phyloP scores from a whole-genome alignment of 2,329 filamentous ascomycete species.

The Apiospora pterosperma region DNA sequence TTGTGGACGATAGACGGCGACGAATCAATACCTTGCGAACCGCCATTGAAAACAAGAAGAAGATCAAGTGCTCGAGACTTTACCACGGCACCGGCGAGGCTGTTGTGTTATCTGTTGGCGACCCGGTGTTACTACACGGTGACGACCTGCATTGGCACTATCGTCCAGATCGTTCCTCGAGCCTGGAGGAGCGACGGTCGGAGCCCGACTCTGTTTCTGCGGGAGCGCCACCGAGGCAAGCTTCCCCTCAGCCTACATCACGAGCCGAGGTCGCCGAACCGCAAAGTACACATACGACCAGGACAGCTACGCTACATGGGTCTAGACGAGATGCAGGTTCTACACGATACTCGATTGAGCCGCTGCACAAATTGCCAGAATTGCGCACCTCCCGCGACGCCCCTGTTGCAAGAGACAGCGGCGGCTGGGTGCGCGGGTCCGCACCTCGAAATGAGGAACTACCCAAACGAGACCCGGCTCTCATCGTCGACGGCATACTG shows the following conservation, averaged over 20 bases:
- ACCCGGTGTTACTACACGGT: slow-evolving; percentile 7
- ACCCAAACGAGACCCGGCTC: not conserved
- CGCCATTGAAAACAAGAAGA: slow-evolving; percentile 50
- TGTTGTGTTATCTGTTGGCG: slow-evolving; percentile 13
- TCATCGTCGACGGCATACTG: not conserved
- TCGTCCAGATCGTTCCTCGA: not conserved
- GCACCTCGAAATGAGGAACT: not conserved
- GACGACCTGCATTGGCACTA: slow-evolving; percentile 17
- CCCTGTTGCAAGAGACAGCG: slow-evolving; percentile 1
- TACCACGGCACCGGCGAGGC: slow-evolving; percentile 22
- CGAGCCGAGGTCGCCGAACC: not conserved
- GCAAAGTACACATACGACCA: not conserved
- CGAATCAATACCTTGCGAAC: slow-evolving; percentile 48
- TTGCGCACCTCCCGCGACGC: not conserved
- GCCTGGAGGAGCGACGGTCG: not conserved
- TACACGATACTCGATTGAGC: not conserved
- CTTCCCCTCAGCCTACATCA: not conserved
- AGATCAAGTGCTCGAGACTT: slow-evolving; percentile 38
- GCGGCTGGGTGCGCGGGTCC: slow-evolving; percentile 5
- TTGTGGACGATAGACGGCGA: slow-evolving; percentile 55
- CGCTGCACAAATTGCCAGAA: not conserved
- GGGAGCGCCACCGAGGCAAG: not conserved
- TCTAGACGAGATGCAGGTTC: slow-evolving; percentile 32
- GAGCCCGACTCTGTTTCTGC: not conserved
- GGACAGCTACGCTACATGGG: not conserved